These are phyloP conservation scores for Steccherinum ochraceum DNA, from an alignment of 768 basidiomycete genomes.

Conservation along the genomic window DNA sequence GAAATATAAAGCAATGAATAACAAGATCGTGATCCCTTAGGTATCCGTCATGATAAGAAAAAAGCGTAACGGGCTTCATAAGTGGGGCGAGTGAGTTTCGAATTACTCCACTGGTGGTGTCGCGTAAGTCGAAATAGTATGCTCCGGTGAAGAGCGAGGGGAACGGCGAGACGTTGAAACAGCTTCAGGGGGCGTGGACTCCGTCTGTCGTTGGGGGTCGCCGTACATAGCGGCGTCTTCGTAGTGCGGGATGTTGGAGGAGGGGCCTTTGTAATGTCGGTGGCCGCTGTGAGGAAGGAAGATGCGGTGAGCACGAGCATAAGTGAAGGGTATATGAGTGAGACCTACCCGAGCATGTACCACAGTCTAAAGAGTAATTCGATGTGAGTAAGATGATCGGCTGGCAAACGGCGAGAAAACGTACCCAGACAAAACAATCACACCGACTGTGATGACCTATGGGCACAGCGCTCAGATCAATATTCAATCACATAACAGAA, in stretches of 20 bases:
- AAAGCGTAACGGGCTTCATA: no score
- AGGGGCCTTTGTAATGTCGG: conserved; percentile 11
- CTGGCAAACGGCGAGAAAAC: not conserved
- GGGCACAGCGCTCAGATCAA: not conserved
- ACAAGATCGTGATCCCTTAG: no score
- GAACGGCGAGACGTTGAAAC: no score
- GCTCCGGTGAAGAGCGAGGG: no score
- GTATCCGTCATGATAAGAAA: no score
- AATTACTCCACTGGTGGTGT: no score
- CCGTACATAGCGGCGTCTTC: not conserved
- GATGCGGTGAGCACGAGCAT: conserved; percentile 3
- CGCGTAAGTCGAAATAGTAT: no score
- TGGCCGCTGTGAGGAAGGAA: conserved; percentile 7
- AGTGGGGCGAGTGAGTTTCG: no score
- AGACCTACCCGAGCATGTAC: conserved; percentile 7
- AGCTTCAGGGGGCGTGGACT: no score
- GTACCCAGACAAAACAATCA: conserved; percentile 27
- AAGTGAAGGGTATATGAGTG: not conserved
- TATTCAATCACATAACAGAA: not conserved
- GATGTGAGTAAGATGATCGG: not conserved
- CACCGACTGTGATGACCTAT: conserved; percentile 28
- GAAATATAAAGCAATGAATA: no score
- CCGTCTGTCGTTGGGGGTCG: not conserved
- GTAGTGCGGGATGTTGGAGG: not conserved
- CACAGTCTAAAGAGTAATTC: conserved; percentile 1